Conservation (phyloP, 257 asterid genomes). For the Solanum commersonii region DNA sequence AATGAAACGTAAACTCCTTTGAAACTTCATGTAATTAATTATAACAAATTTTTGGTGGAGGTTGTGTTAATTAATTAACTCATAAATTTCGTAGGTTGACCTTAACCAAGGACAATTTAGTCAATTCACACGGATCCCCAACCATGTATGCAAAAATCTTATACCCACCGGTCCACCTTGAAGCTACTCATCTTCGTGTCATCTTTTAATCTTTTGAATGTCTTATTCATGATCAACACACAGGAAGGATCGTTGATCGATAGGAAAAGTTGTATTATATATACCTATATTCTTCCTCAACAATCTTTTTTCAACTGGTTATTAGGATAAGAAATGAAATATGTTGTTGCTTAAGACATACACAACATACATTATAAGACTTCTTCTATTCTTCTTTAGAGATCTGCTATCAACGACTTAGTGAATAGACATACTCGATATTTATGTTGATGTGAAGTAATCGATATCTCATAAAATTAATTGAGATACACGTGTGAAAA, state of each 20-base stretch:
- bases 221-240: not conserved
- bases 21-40: not conserved
- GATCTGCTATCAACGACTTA: not conserved
- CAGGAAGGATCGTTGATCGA: too few species aligned
- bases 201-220: too few species aligned
- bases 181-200: not conserved
- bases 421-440: rapidly evolving
- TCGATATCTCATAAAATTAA: not conserved
- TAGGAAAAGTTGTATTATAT: not conserved
- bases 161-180: not conserved
- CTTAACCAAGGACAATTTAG: not conserved
- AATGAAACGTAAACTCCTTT: not conserved
- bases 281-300: too few species aligned
- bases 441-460: rapidly evolving
- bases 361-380: not conserved
- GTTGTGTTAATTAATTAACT: not conserved
- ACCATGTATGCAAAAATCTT: not conserved
- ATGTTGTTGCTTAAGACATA: not conserved
- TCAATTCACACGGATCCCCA: not conserved
- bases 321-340: not conserved
- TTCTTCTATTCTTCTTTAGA: not conserved
- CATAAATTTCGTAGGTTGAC: not conserved
- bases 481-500: too few species aligned
- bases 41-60: not conserved
- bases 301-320: not conserved